Conservation (phyloP, 495 filamentous ascomycete genomes). For the Sphaerosporella brunnea region DNA sequence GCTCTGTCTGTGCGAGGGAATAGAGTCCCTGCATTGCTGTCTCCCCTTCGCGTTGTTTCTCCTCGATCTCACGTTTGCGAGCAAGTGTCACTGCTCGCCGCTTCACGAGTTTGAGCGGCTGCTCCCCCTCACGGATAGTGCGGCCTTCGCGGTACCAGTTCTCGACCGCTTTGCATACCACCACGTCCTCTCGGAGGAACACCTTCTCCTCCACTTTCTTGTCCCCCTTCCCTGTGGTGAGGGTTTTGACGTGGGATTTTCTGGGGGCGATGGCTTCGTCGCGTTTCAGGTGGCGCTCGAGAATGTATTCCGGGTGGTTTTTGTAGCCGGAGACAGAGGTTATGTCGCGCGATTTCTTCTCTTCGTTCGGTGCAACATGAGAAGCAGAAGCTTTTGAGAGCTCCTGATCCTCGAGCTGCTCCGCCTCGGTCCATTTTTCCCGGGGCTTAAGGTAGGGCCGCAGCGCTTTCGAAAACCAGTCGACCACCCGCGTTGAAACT, state of each 20-base stretch:
- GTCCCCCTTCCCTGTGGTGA: constrained; percentile 48
- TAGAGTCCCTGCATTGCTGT: constrained; percentile 79
- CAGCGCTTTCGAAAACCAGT: constrained; percentile 78
- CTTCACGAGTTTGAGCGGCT: constrained; percentile 70
- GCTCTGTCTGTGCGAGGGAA: constrained; percentile 63
- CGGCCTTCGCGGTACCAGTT: constrained; percentile 97
- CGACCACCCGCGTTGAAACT: constrained; percentile 47
- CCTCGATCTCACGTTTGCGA: constrained; percentile 77
- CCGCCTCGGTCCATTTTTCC: constrained; percentile 30
- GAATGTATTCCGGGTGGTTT: constrained; percentile 31
- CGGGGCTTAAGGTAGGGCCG: constrained; percentile 38
- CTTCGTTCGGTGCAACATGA: constrained; percentile 33
- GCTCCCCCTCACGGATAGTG: constrained; percentile 45
- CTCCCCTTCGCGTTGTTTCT: constrained; percentile 57
- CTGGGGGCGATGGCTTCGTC: constrained; percentile 71
- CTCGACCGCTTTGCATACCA: constrained; percentile 74
- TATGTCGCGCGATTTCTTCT: constrained; percentile 44
- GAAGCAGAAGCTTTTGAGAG: constrained; percentile 27
- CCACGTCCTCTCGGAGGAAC: constrained; percentile 60
- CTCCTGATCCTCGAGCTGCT: constrained; percentile 49
- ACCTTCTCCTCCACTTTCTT: constrained; percentile 59
- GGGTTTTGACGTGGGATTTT: constrained; percentile 53
- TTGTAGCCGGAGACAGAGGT: constrained; percentile 1
- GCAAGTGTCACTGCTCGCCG: constrained; percentile 79
- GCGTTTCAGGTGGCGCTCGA: constrained; percentile 74